phyloP scores from a whole-genome alignment of 768 basidiomycete genomes.

The Fistulinella prunicolor region DNA sequence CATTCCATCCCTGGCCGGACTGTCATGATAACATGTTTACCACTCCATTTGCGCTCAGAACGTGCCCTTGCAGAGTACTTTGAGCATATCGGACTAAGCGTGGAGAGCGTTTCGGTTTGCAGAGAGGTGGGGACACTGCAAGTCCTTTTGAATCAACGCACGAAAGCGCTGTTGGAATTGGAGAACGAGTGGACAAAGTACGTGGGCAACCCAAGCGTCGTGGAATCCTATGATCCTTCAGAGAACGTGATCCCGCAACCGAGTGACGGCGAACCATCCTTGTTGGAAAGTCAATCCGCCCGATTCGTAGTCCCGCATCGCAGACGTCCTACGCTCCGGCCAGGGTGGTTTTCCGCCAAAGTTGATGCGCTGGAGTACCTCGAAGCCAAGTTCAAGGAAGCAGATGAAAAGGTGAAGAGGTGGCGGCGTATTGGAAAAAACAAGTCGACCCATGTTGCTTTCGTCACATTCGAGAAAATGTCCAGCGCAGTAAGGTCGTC shows the following conservation, averaged over 20 bases:
- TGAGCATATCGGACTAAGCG: slow-evolving; percentile 79
- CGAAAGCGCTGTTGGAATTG: slow-evolving; percentile 71
- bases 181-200: slow-evolving; percentile 88
- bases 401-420: slow-evolving; percentile 80
- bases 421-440: slow-evolving; percentile 71
- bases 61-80: slow-evolving; percentile 89
- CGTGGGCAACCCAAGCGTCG: slow-evolving; percentile 89
- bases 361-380: slow-evolving; percentile 91
- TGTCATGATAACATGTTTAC: slow-evolving; percentile 82
- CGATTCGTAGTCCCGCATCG: slow-evolving; percentile 74
- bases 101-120: slow-evolving; percentile 91
- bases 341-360: slow-evolving; percentile 67
- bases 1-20: slow-evolving; percentile 94
- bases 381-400: slow-evolving; percentile 72
- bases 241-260: slow-evolving; percentile 50
- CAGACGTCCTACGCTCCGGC: slow-evolving; percentile 71
- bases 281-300: slow-evolving; percentile 50
- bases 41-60: slow-evolving; percentile 81
- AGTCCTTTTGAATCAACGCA: slow-evolving; percentile 71
- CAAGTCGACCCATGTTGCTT: slow-evolving; percentile 79
- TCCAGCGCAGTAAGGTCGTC: slow-evolving; percentile 70
- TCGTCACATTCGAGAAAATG: slow-evolving; percentile 97
- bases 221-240: slow-evolving; percentile 75
- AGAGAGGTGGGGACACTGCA: slow-evolving; percentile 78
- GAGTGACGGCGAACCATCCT: slow-evolving; percentile 48